A percentile compares a stretch with the other conserved stretches of the same genome.
Conservation (phyloP, 805 yeast species). For the Candida ficus region DNA sequence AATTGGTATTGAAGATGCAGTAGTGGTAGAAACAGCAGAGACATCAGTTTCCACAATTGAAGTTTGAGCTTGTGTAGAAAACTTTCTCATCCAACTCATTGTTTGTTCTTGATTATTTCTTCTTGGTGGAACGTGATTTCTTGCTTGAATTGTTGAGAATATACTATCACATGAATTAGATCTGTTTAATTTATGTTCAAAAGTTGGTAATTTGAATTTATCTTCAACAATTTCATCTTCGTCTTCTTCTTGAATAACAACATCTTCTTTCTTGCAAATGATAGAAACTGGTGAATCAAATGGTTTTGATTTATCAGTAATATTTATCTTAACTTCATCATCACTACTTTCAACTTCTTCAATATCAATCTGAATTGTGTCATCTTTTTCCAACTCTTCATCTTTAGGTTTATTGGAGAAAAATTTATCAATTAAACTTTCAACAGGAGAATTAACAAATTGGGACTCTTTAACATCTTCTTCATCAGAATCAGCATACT, state of each 20-base stretch:
- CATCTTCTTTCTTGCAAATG: not conserved
- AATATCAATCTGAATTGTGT: not conserved
- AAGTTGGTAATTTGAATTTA: constrained; percentile 12
- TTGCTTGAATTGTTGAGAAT: constrained; percentile 21
- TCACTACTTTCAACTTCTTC: not conserved
- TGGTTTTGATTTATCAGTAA: not conserved
- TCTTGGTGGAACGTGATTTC: constrained; percentile 18
- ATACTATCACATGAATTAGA: constrained; percentile 27
- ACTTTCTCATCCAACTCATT: constrained; percentile 23
- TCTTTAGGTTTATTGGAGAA: not conserved
- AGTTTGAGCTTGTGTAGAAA: constrained; percentile 9
- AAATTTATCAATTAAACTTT: not conserved
- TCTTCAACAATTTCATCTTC: not conserved
- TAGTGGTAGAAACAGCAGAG: constrained; percentile 4
- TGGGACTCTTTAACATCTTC: constrained; percentile 15
- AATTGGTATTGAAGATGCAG: not conserved
- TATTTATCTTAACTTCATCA: not conserved
- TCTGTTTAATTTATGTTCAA: constrained; percentile 24
- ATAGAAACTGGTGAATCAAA: not conserved
- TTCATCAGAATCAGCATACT: constrained; percentile 1
- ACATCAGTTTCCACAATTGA: constrained; percentile 3
- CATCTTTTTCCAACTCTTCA: constrained; percentile 8
- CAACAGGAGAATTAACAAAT: constrained; percentile 12
- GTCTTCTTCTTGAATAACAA: not conserved
- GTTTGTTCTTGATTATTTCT: constrained; percentile 22